Base-by-base conservation (phyloP, 208 protist genomes). In the Acanthamoeba divionensis region DNA sequence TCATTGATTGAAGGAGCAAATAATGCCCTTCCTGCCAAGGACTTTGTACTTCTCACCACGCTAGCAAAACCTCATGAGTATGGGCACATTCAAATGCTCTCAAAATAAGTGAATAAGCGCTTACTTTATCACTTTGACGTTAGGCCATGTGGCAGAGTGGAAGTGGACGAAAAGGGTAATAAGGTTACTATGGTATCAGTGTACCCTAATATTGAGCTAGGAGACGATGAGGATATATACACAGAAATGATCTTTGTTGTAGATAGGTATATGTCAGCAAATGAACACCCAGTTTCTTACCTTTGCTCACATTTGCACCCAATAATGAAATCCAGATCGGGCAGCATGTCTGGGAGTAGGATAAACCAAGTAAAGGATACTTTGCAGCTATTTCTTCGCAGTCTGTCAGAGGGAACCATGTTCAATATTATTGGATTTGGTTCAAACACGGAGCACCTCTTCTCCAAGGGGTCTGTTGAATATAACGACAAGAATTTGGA, bases 361-460 rank as follows among this genome's bases (percentile, higher is more conserved):
- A 91, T 91, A 9, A 50, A 88, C 10, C 66, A 91, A 41, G 71
- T 91, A 45, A 77, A 86, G 41, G 62, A 86, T 33, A 91, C 60
- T 24, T 38, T 91, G 62, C 89, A 91, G 55, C 69, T 91, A 38
- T 91, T 91, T 83, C 41, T 91, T 26, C 65, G 89, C 4, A 63
- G 41, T 31, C 18, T 91, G 55, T 29, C 41, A 8, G 82, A 77
- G 41, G 82, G 83, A 41, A 91, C 82, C 13, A 15, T 47, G 71
- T 91, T 91, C 75, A 91, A 91, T 62, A 91, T 91, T 47, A 82
- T 91, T 45, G 89, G 89, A 24, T 91, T 89, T 62, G 71, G 65
- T 12, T 85, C 83, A 6, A 9, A 41, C 77, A 87, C 77, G n/a
- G 31, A 87, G 31, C 48, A 67, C 7, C 55, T 87, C 33, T 73